phyloP scores from a whole-genome alignment of 2,329 filamentous ascomycete species.

The Sporothrix schenckii region DNA sequence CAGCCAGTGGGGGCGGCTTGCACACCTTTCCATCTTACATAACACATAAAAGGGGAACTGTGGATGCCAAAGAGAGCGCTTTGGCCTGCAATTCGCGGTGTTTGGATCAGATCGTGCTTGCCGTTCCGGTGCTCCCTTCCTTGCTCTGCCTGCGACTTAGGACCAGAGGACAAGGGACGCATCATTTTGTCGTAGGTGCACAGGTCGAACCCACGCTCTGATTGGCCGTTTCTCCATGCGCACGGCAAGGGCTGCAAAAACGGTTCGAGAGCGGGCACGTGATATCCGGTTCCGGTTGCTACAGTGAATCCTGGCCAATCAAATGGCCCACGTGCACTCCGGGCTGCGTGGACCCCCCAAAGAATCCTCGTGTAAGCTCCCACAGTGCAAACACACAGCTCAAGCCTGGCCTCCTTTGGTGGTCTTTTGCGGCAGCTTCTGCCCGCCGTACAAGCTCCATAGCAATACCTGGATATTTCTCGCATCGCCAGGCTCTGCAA shows the following conservation, averaged over 20 bases:
- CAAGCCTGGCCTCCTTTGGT: not conserved
- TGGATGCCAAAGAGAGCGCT: not conserved
- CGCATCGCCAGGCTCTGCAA: not conserved
- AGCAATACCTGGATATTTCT: conserved; percentile 5
- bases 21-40: not conserved
- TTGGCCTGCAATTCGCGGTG: not conserved
- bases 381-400: conserved; percentile 9
- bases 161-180: not conserved
- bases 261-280: not conserved
- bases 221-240: conserved; percentile 17
- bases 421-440: conserved; percentile 6
- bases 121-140: not conserved
- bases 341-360: not conserved
- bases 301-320: conserved; percentile 37
- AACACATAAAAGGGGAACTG: not conserved
- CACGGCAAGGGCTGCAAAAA: not conserved
- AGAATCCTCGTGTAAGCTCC: conserved; percentile 3
- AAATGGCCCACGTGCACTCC: conserved; percentile 43
- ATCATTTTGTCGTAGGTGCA: not conserved
- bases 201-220: not conserved
- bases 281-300: not conserved
- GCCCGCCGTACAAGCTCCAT: not conserved
- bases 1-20: not conserved
- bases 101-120: conserved; percentile 10
- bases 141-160: not conserved